These are phyloP conservation scores for Amanita muscaria DNA, from an alignment of 768 basidiomycete genomes.

Conservation along the genomic window DNA sequence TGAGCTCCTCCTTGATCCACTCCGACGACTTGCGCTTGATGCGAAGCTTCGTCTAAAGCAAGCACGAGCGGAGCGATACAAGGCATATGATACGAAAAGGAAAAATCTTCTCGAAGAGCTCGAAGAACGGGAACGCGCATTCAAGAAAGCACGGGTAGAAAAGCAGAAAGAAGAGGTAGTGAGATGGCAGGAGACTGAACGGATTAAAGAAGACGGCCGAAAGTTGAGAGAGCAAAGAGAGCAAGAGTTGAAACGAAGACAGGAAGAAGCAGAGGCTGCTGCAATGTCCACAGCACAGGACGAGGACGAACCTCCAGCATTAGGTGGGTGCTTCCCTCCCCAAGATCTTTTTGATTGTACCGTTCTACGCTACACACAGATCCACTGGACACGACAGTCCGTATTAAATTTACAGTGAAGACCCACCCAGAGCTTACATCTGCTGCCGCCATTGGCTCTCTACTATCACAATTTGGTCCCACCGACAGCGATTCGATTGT, in stretches of 20 bases:
- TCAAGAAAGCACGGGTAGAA: constrained; percentile 64
- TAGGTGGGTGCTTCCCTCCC: constrained; percentile 38
- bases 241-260: constrained; percentile 36
- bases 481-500: constrained; percentile 60
- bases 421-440: constrained; percentile 50
- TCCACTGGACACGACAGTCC: constrained; percentile 65
- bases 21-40: constrained; percentile 70
- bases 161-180: constrained; percentile 48
- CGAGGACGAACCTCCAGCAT: constrained; percentile 44
- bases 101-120: constrained; percentile 70
- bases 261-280: constrained; percentile 30
- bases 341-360: background rate
- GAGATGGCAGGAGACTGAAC: constrained; percentile 54
- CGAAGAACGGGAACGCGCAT: constrained; percentile 67
- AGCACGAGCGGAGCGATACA: constrained; percentile 62
- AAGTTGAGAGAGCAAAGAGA: constrained; percentile 60
- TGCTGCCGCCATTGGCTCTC: constrained; percentile 33
- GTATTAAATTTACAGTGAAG: constrained; percentile 58
- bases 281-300: constrained; percentile 26
- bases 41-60: constrained; percentile 66
- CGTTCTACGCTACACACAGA: constrained; percentile 25
- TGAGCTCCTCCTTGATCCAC: constrained; percentile 72
- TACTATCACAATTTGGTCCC: constrained; percentile 54
- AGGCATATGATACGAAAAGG: constrained; percentile 62
- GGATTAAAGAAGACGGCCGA: constrained; percentile 68